A percentile compares a stretch with the other conserved stretches of the same genome.
phyloP scores from a whole-genome alignment of 495 filamentous ascomycete genomes.

The Letharia columbiana region DNA sequence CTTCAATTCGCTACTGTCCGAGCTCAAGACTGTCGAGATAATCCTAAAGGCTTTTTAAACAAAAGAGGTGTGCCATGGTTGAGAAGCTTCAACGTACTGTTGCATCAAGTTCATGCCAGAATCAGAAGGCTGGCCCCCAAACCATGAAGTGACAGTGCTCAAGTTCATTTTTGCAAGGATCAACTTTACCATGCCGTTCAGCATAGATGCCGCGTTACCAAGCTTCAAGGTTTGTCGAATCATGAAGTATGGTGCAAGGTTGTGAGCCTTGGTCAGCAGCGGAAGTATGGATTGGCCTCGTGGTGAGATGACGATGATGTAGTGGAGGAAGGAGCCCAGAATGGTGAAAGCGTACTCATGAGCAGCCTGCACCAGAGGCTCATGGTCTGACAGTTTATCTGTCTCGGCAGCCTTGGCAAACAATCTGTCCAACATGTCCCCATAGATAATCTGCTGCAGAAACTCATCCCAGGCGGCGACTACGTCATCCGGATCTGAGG shows the following conservation, averaged over 20 bases:
- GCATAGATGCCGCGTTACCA: slow-evolving; percentile 61
- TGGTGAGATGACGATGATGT: slow-evolving; percentile 52
- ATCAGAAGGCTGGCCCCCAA: slow-evolving; percentile 51
- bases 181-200: slow-evolving; percentile 54
- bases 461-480: slow-evolving; percentile 47
- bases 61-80: neutral
- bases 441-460: slow-evolving; percentile 49
- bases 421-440: slow-evolving; percentile 47
- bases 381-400: slow-evolving; percentile 47
- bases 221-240: slow-evolving; percentile 54
- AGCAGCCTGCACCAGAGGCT: slow-evolving; percentile 44
- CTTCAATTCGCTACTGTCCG: slow-evolving; percentile 51
- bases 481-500: slow-evolving; percentile 44
- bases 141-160: slow-evolving; percentile 55
- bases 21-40: slow-evolving; percentile 51
- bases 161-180: slow-evolving; percentile 57
- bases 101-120: slow-evolving; percentile 65
- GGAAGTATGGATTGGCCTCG: slow-evolving; percentile 55
- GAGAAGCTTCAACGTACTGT: slow-evolving; percentile 33
- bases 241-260: slow-evolving; percentile 50
- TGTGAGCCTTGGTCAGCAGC: slow-evolving; percentile 48
- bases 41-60: slow-evolving; percentile 37
- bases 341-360: slow-evolving; percentile 42
- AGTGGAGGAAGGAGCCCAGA: slow-evolving; percentile 55
- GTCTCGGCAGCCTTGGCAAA: slow-evolving; percentile 46